Evolutionary conservation across 306 rosid species (phyloP), one percentile per base, ranked within the genome.

Genomic region (Alnus rubra): DNA sequence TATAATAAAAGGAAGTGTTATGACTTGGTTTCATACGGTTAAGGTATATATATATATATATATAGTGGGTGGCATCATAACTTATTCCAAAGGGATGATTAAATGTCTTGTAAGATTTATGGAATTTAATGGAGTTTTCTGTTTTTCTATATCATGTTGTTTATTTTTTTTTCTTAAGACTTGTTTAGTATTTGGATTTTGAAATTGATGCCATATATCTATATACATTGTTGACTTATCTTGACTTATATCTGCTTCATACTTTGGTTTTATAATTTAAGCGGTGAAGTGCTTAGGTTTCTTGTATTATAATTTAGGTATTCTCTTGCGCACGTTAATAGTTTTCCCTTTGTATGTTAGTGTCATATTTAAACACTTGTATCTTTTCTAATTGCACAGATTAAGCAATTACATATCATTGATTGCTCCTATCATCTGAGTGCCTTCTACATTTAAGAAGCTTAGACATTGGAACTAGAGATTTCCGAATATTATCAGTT

Each of bases 141-240:
- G 63, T 28, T 56, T 19, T 56, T 65, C 71, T 16, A 33, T 65
- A 67, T 39, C 72, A 67, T 67, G 39, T 67, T 39, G 5, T 63
- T 31, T 67, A 9, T 37, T 39, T 67, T 18, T 3, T 18, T 59
- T 67, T 18, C 50, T 37, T 18, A 39, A 42, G 72, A 39, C 31
- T 8, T 9, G 30, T 67, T 16, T 67, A 1, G n/a, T 67, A 67
- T 39, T 15, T 15, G 48, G 48, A n/a, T 9, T 67, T 67, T 18
- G 39, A 39, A 67, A 9, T 67, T 15, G 72, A 67, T 47, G 28
- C 9, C 15, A 10, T 23, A 23, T 23, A 23, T 59, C 13, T 67
- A 9, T 19, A 7, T 42, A 15, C 8, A 9, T 67, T 42, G 51
- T n/a, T 67, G 13, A 16, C 44, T 7, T 10, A 12, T 63, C 44